These are phyloP conservation scores for Nakazawaea siamensis DNA, from an alignment of 805 yeast genomes.

Conservation along the genomic window DNA sequence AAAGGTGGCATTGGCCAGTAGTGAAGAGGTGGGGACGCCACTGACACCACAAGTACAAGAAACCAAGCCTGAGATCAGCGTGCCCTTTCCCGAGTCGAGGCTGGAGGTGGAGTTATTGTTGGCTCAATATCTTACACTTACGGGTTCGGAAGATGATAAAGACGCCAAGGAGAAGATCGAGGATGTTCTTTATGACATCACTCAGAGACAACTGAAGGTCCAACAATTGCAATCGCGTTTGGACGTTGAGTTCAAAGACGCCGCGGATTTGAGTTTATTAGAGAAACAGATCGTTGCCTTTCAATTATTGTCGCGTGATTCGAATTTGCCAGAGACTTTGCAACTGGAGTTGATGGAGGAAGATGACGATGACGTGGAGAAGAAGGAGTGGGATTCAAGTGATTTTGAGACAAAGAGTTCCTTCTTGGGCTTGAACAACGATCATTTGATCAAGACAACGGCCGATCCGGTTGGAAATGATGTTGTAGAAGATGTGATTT, in stretches of 20 bases:
- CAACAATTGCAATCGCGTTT: constrained; percentile 16
- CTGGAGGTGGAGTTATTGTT: constrained; percentile 19
- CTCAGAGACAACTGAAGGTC: constrained; percentile 31
- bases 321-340: constrained; percentile 51
- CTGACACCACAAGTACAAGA: constrained; percentile 1
- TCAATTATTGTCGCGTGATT: constrained; percentile 55
- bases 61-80: constrained; percentile 13
- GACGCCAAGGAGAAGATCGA: constrained; percentile 37
- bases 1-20: no score
- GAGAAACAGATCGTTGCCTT: constrained; percentile 54
- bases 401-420: constrained; percentile 30
- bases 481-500: constrained; percentile 43
- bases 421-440: constrained; percentile 28
- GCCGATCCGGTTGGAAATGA: constrained; percentile 40
- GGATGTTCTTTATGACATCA: constrained; percentile 28
- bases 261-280: constrained; percentile 38
- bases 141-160: constrained; percentile 13
- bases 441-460: constrained; percentile 21
- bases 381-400: neutral
- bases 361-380: constrained; percentile 19
- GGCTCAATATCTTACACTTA: constrained; percentile 19
- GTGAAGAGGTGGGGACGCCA: no score
- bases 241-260: constrained; percentile 11
- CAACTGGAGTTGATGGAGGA: constrained; percentile 27
- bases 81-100: constrained; percentile 17